These are phyloP conservation scores for Aspergillus uvarum DNA, from an alignment of 2,329 filamentous ascomycete genomes.

Conservation along the genomic window DNA sequence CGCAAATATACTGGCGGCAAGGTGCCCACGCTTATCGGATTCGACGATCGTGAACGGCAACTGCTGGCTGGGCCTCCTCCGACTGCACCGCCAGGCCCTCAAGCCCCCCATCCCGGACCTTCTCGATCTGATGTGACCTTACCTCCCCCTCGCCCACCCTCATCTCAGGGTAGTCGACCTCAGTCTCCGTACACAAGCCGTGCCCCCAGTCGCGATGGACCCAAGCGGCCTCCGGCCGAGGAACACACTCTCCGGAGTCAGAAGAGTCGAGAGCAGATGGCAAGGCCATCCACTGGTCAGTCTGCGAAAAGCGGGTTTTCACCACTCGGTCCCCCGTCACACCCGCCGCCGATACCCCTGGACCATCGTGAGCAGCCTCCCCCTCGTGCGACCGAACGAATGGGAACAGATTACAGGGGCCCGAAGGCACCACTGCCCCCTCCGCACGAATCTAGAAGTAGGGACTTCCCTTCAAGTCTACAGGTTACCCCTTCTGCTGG, in stretches of 20 bases:
- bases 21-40: slow-evolving; percentile 74
- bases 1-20: slow-evolving; percentile 92
- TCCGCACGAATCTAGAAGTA: slow-evolving; percentile 25
- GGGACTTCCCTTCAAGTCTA: slow-evolving; percentile 21
- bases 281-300: slow-evolving; percentile 36
- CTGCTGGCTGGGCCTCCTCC: slow-evolving; percentile 61
- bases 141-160: slow-evolving; percentile 30
- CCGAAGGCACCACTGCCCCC: slow-evolving; percentile 16
- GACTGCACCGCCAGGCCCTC: slow-evolving; percentile 16
- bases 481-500: slow-evolving; percentile 11
- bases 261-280: slow-evolving; percentile 43
- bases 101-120: slow-evolving; percentile 24
- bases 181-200: slow-evolving; percentile 34
- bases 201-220: slow-evolving; percentile 40
- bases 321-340: slow-evolving; percentile 27
- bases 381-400: slow-evolving; percentile 25
- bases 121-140: slow-evolving; percentile 24
- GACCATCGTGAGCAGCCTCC: slow-evolving; percentile 27
- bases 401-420: slow-evolving; percentile 18
- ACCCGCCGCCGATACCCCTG: slow-evolving; percentile 24
- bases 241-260: slow-evolving; percentile 39
- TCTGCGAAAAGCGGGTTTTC: slow-evolving; percentile 37
- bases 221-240: slow-evolving; percentile 34
- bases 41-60: slow-evolving; percentile 76
- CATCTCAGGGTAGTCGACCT: slow-evolving; percentile 27